Percentiles rank a stretch among this genome's conserved stretches.
Conservation (phyloP, 73 alveolate genomes). For the Stentor coeruleus region DNA sequence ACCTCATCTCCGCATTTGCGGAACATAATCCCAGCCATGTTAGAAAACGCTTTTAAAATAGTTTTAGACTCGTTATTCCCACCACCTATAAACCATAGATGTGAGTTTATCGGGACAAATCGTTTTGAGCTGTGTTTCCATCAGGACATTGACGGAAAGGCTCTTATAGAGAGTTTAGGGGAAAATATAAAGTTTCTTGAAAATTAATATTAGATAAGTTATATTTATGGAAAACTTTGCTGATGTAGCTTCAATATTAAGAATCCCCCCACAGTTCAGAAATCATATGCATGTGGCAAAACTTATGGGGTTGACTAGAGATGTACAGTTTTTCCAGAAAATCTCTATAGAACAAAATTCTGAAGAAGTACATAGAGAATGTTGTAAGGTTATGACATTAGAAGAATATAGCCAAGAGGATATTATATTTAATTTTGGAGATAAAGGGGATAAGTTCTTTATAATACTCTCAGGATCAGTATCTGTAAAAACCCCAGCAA, state of each 20-base stretch:
- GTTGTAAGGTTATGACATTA: not conserved
- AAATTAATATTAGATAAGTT: too few relatives aligned
- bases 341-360: not conserved
- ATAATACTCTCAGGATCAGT: not conserved
- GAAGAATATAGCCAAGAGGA: not conserved
- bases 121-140: not conserved
- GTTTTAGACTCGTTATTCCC: conserved; percentile 51
- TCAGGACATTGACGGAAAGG: not conserved
- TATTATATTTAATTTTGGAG: not conserved
- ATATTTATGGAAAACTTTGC: not conserved
- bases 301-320: not conserved
- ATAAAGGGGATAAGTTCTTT: not conserved
- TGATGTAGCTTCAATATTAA: not conserved
- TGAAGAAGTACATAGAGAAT: not conserved
- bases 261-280: not conserved
- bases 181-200: too few relatives aligned
- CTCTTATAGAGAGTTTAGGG: not conserved
- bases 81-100: conserved; percentile 6
- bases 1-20: conserved; percentile 61
- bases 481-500: not conserved
- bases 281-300: not conserved
- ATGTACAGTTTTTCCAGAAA: not conserved
- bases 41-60: conserved; percentile 60
- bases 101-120: not conserved
- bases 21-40: conserved; percentile 63